phyloP scores from a whole-genome alignment of 1,284 basidiomycete species.

The Trichosporon faecale region DNA sequence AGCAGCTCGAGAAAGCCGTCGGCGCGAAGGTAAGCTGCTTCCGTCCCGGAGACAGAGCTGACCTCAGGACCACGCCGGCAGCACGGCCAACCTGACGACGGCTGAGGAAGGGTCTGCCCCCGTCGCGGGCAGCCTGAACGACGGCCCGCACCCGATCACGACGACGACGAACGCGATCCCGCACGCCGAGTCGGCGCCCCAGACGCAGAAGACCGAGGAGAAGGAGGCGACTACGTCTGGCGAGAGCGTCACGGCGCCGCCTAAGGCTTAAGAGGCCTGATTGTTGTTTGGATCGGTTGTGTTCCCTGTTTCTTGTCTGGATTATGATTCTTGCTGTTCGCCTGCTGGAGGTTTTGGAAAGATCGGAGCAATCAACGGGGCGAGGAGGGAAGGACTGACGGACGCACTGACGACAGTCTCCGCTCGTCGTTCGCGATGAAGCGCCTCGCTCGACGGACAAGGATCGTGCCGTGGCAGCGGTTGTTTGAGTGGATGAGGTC shows the following conservation, averaged over 20 bases:
- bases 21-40: constrained; percentile 12
- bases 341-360: no score
- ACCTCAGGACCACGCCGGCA: neutral
- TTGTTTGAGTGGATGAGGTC: no score
- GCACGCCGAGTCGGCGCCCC: constrained; percentile 20
- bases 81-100: neutral
- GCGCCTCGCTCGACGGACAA: no score
- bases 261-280: neutral
- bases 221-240: constrained; percentile 4
- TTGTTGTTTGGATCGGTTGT: neutral
- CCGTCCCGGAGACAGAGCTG: no score
- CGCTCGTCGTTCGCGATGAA: no score
- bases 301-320: neutral
- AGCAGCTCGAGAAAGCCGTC: constrained; percentile 29
- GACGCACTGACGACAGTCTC: no score
- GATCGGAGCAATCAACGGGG: no score
- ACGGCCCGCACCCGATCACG: constrained; percentile 25
- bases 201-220: constrained; percentile 10
- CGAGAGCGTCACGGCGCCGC: neutral
- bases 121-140: constrained; percentile 8
- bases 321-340: no score
- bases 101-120: constrained; percentile 3
- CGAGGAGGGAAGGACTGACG: neutral
- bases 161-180: constrained; percentile 48
- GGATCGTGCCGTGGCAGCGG: no score